Conservation (phyloP, 2,329 filamentous ascomycete genomes). For the Ophiostoma piceae region DNA sequence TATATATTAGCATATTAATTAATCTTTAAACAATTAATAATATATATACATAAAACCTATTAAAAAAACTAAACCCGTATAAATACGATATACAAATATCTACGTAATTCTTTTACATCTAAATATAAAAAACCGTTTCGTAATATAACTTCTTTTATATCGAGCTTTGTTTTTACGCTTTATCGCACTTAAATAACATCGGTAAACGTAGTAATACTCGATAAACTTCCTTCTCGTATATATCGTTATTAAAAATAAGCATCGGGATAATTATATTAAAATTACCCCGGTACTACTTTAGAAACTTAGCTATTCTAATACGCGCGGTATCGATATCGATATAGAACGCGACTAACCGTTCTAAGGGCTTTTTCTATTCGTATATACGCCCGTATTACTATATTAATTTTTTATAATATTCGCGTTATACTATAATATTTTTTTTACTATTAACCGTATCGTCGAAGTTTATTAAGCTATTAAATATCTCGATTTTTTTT, state of each 20-base stretch:
- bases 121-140: conserved; percentile 39
- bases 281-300: background rate
- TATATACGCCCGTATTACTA: no score
- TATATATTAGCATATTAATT: no score
- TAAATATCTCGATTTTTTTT: no score
- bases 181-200: conserved; percentile 35
- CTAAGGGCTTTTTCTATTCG: no score
- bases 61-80: conserved; percentile 26
- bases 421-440: no score
- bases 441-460: no score
- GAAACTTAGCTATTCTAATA: background rate
- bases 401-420: no score
- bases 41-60: background rate
- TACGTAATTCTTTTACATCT: conserved; percentile 37
- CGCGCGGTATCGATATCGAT: background rate
- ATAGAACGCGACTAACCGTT: background rate
- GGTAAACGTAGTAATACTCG: conserved; percentile 26
- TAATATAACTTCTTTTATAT: conserved; percentile 35
- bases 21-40: background rate
- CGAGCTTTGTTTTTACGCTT: conserved; percentile 35
- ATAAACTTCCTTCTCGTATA: background rate
- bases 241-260: background rate
- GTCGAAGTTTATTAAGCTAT: no score
- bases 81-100: conserved; percentile 35
- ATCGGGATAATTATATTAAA: background rate